Evolutionary conservation across 208 protist species (phyloP).

Genomic region (Naegleria gruberi): DNA sequence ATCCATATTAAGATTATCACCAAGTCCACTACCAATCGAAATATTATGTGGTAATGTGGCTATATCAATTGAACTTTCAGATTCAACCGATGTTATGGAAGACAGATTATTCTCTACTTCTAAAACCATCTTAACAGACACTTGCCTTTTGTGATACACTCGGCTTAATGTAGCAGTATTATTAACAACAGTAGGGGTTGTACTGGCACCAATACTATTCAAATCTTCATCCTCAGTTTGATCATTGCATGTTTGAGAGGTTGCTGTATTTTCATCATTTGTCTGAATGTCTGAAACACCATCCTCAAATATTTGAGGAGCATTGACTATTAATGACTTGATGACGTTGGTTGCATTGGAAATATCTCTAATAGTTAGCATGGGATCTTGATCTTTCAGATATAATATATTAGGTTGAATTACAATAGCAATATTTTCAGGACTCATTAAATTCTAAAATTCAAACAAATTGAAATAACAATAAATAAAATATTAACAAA

Average conservation of each 20-base stretch:
- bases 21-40: neutral
- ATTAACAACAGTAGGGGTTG: neutral
- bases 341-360: neutral
- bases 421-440: conserved; percentile 10
- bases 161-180: neutral
- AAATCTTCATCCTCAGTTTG: no score
- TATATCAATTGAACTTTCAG: neutral
- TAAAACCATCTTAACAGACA: neutral
- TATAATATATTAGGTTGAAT: conserved; percentile 7
- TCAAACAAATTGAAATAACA: neutral
- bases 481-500: neutral
- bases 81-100: neutral
- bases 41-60: neutral
- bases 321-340: neutral
- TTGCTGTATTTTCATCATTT: neutral
- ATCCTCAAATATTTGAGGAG: neutral
- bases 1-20: neutral
- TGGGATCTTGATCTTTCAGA: neutral
- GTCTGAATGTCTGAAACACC: neutral
- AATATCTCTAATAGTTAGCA: neutral
- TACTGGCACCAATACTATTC: neutral
- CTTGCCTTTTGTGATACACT: no score
- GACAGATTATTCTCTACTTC: neutral
- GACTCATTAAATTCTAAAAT: neutral
- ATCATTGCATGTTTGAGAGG: neutral